Base-by-base conservation (phyloP, 768 basidiomycete genomes). In the Suillus bovinus region DNA sequence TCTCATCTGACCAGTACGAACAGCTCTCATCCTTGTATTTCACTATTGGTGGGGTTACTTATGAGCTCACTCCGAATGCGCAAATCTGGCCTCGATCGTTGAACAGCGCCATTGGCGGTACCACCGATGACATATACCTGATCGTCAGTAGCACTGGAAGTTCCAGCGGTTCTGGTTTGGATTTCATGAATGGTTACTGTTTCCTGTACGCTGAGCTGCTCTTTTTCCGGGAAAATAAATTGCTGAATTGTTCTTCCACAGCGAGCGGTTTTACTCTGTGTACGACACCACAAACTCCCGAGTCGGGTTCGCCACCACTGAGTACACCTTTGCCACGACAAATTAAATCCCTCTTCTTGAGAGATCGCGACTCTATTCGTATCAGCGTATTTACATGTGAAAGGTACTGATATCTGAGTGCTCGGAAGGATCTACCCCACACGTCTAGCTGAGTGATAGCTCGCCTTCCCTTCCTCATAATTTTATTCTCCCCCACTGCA, bases 201-300 rank as follows among this genome's bases (percentile, higher is more conserved):
- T 67, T 67, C 53, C 42, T 70, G 68, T 67, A 49, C 24, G 67
- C 82, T 41, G 86, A 8, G 47, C 24, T 86, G 9, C 31, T 36
- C 88, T 76, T 68, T 38, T 34, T 8, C 7, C 1, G 3, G 14
- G 13, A 13, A 14, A 54, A 36, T 13, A 10, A 34, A 34, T 13
- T 22, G 2, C 11, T 53, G 20, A 54, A 22, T 54, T 11, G 1
- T 71, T 69, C 53, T 27, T 49, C 24, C 13, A 44, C 24, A 71
- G 72, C 1, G 74, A 82, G 66, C 77, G 82, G 27, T 82, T 72
- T 71, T 82, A 81, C 63, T 73, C 73, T 55, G 70, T 81, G 14
- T 81, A 67, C 63, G 79, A 82, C 63, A 74, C 76, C n/a, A 64
- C 66, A 14, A 78, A 81, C 63, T 58, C 59, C 24, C 76, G 63